Base-by-base conservation (phyloP, 805 yeast species). In the Teunomyces tritomae region DNA sequence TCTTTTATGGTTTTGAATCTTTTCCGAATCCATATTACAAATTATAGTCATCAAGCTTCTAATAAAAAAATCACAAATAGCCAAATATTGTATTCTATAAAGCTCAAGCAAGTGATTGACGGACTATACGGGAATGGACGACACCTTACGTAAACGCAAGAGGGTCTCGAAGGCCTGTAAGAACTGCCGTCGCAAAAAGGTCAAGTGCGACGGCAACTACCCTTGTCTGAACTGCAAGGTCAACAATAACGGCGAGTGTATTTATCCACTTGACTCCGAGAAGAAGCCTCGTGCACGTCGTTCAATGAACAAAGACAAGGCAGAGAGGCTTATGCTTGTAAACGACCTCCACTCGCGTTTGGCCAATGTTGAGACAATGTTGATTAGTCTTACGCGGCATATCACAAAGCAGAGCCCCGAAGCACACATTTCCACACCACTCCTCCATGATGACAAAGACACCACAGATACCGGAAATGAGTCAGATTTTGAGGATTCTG, bases 141-240 rank as follows among this genome's bases (percentile, higher is more conserved):
- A 37, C 27, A n/a, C 40, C 13, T 8, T 35, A 11, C 39, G 20
- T 26, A 37, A 44, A 27, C 40, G 46, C n/a, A 34, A 28, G 34
- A 28, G 41, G 39, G 46, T 44, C 29, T 37, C 46, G 27, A 44
- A 44, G 32, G 80, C 80, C 7, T 77, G 82, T 57, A 79, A 77
- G 50, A 67, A 62, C 32, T 77, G 82, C 44, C 68, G 76, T 16
- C 67, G 66, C 42, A 64, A 71, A 49, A 71, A 71, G 57, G 68
- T 70, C 52, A 66, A 65, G 46, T 71, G 76, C 49, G 66, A 71
- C 53, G 74, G 73, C 7, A 52, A 51, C 28, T 9, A 59, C 1
- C 61, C 61, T 11, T 63, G 67, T 43, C 41, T 51, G 34, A 52
- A 55, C 46, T 62, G 67, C 43, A 33, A 48, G 16, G 50, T 50